Base-by-base conservation (phyloP, 2,329 filamentous ascomycete genomes). In the Aspergillus japonicus region DNA sequence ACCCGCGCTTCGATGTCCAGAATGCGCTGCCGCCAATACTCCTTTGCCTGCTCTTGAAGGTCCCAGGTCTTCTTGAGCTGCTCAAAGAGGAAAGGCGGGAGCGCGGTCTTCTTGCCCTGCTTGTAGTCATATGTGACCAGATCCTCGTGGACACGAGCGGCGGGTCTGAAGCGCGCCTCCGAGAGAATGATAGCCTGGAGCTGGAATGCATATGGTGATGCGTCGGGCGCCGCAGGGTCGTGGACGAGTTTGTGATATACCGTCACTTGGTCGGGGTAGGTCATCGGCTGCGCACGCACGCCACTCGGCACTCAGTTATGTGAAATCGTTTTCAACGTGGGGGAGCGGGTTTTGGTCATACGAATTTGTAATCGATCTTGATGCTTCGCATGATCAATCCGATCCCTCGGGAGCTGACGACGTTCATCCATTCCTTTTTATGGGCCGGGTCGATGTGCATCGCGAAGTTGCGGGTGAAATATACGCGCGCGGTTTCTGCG, bases 361-460 rank as follows among this genome's bases (percentile, higher is more conserved):
- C 91, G 78, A 96, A 92, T 78, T 96, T 96, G 76, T 89, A 96
- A 66, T 96, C 89, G 0, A 90, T 88, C 67, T 84, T 89, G 66
- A 96, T 92, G 66, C 87, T 91, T 68, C 87, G 85, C 70, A 96
- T 76, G 60, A 96, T 95, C 58, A 96, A 73, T 0, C 93, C 92
- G 19, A 87, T 80, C 1, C 84, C 83, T 24, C 78, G 82, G 0
- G 89, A 86, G 14, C 83, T 87, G 78, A 90, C 85, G 47, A 96
- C 78, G 51, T 89, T 83, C 14, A 78, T 75, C 92, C 92, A 96
- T 62, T 85, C 79, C 47, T 80, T 73, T 58, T 80, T 80, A 64
- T 93, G 82, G 31, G 76, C 73, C 0, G 86, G 84, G 67, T 92
- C 87, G 50, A 86, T 78, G 61, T 85, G 77, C 2, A 81, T 77